Conservation (phyloP, 2,329 filamentous ascomycete genomes). For the Aspergillus fischeri region DNA sequence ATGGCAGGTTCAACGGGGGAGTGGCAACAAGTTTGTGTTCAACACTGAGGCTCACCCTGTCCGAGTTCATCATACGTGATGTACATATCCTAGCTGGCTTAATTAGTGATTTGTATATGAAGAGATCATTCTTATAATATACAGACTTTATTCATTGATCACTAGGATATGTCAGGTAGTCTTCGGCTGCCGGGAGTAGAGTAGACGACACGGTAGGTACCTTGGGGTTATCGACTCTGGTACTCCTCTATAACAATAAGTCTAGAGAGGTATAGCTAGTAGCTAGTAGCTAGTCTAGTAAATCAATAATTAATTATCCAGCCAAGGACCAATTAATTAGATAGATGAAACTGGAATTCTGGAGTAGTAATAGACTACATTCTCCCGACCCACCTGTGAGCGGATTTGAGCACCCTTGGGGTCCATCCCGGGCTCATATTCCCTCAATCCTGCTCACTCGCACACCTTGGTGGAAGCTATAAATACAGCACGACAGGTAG, state of each 20-base stretch:
- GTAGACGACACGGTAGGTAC: too few species aligned
- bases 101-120: background rate
- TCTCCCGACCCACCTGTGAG: slow-evolving; percentile 11
- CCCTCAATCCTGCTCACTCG: background rate
- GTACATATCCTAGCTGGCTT: slow-evolving; percentile 4
- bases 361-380: too few species aligned
- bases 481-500: background rate
- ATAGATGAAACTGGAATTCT: too few species aligned
- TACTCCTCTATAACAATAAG: too few species aligned
- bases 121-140: background rate
- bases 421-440: background rate
- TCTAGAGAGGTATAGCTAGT: too few species aligned
- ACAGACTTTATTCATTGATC: background rate
- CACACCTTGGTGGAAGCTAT: background rate
- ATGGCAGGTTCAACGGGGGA: slow-evolving; percentile 53
- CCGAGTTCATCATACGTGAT: slow-evolving; percentile 12
- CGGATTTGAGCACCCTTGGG: slow-evolving; percentile 24
- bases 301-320: too few species aligned
- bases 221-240: too few species aligned
- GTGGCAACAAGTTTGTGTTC: slow-evolving; percentile 55
- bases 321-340: too few species aligned
- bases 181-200: too few species aligned
- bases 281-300: too few species aligned
- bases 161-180: too few species aligned
- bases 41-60: slow-evolving; percentile 63